Conservation (phyloP, 2,329 filamentous ascomycete species). For the Pseudogymnoascus sp. region DNA sequence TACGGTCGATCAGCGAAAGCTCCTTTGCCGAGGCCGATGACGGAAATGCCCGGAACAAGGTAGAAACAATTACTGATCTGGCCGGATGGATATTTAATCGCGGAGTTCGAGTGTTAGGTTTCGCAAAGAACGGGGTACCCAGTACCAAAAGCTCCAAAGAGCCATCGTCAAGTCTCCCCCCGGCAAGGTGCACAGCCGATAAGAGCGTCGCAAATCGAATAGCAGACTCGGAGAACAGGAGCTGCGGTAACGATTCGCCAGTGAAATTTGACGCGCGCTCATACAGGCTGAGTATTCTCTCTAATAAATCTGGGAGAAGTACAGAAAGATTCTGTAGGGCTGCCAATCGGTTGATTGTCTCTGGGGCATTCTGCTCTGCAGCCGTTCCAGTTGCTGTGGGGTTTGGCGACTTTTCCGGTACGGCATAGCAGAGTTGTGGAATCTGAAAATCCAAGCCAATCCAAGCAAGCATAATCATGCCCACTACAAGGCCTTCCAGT, state of each 20-base stretch:
- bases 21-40: constrained; percentile 53
- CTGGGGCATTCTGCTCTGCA: constrained; percentile 25
- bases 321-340: constrained; percentile 44
- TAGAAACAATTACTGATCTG: constrained; percentile 55
- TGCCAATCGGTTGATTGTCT: constrained; percentile 23
- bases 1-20: constrained; percentile 65
- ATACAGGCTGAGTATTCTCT: constrained; percentile 67
- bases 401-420: constrained; percentile 26
- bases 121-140: constrained; percentile 47
- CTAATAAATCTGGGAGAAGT: constrained; percentile 64
- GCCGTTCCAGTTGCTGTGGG: constrained; percentile 16
- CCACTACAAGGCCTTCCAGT: constrained; percentile 76
- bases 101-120: constrained; percentile 38
- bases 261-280: constrained; percentile 53
- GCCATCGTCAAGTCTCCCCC: constrained; percentile 52
- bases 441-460: constrained; percentile 74
- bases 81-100: constrained; percentile 47
- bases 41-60: constrained; percentile 64
- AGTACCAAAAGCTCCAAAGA: constrained; percentile 58
- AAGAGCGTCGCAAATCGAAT: constrained; percentile 67
- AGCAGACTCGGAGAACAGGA: constrained; percentile 64
- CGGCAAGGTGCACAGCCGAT: constrained; percentile 55
- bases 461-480: constrained; percentile 77
- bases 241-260: constrained; percentile 60
- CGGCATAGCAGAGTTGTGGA: constrained; percentile 42